These are phyloP conservation scores for Dryas drummondii DNA, from an alignment of 306 rosid genomes.

Conservation along the genomic window DNA sequence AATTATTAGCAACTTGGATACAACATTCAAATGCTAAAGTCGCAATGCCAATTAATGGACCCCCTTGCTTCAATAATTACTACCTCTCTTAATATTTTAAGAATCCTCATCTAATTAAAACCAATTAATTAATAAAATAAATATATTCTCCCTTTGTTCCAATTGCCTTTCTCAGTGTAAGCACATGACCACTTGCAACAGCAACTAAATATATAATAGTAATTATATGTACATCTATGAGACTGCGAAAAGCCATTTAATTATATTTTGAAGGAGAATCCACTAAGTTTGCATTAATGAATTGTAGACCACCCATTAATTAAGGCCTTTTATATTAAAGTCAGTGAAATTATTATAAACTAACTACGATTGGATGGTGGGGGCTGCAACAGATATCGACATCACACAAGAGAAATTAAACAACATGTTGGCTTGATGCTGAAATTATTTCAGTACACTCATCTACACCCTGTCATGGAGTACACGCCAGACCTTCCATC, in stretches of 20 bases:
- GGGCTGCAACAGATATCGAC: conserved; percentile 20
- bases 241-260: conserved; percentile 32
- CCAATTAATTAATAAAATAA: conserved; percentile 18
- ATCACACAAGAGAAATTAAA: conserved; percentile 36
- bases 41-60: conserved; percentile 25
- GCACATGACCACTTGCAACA: conserved; percentile 27
- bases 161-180: conserved; percentile 39
- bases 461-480: conserved; percentile 33
- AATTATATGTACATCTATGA: not conserved
- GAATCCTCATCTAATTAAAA: conserved; percentile 12
- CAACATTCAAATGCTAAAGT: conserved; percentile 44
- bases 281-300: conserved; percentile 47
- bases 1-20: conserved; percentile 38
- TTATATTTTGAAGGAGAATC: conserved; percentile 29
- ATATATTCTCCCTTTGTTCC: conserved; percentile 21
- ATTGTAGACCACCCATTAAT: conserved; percentile 41
- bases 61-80: conserved; percentile 40
- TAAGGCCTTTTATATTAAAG: conserved; percentile 10
- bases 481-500: conserved; percentile 41
- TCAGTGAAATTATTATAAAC: conserved; percentile 27
- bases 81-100: conserved; percentile 19
- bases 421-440: conserved; percentile 37
- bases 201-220: not conserved
- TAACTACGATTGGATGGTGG: conserved; percentile 37
- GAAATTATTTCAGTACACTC: not conserved